Evolutionary conservation across 2,329 filamentous ascomycete species (phyloP), one percentile per base, ranked within the genome.

Genomic region (Epichloe baconii): DNA sequence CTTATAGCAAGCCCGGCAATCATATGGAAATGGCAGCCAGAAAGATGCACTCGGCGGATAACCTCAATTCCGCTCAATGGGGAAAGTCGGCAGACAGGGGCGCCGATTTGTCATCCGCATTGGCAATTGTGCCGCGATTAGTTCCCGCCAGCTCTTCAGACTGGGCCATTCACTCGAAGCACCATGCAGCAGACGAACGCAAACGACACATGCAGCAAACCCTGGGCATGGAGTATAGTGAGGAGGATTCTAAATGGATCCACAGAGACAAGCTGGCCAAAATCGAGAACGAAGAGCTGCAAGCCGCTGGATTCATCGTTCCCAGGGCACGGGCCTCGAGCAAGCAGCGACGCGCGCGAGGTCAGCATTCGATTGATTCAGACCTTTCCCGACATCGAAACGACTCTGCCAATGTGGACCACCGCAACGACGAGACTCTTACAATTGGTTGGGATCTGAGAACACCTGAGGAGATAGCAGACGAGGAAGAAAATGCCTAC

Each of bases 201-300:
- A 57, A 58, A 49, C 55, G 60, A 56, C 42, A 55, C 50, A 41
- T 63, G 60, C 55, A 59, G 15, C 59, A 59, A 26, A 53, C 59
- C 4, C 45, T 53, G 8, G 61, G 64, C 36, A 48, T 63, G 50
- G 59, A 61, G 11, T 57, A 57, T 8, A 69, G 73, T 36, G 68
- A 73, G 36, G 82, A 85, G 54, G 75, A 80, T 54, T 85, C 82
- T 35, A 84, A 87, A 65, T 93, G 87, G 87, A 91, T 93, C 59
- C 87, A 93, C 62, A 75, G 87, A 52, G 87, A 93, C 68, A 91
- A 91, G 68, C 70, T 93, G 54, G 86, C 85, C 50, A 80, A 79
- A 62, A 93, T 91, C 58, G 87, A 93, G 68, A 91, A 74, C 58
- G 77, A 83, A 61, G 87, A 93, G 67, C 75, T 93, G 55, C 84